phyloP scores from a whole-genome alignment of 345 rosid genomes.

The Erodium maritimum region DNA sequence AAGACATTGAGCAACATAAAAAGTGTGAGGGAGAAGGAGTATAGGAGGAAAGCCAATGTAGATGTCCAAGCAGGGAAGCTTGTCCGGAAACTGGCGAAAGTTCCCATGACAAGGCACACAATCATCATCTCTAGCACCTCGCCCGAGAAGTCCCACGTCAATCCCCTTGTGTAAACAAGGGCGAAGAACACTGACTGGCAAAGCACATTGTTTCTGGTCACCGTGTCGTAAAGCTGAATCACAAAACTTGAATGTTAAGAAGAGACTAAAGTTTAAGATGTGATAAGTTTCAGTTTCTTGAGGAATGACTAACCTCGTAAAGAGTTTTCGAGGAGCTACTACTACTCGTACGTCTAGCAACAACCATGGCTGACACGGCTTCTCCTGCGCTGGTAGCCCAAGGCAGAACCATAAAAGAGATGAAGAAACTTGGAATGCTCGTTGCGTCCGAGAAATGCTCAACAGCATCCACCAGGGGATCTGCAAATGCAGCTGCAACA shows the following conservation, averaged over 20 bases:
- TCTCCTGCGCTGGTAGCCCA: slow-evolving; percentile 92
- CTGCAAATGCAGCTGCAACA: slow-evolving; percentile 89
- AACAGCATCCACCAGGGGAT: slow-evolving; percentile 89
- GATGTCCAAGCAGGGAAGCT: slow-evolving; percentile 91
- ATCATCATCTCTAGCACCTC: slow-evolving; percentile 84
- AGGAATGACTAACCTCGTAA: slow-evolving; percentile 52
- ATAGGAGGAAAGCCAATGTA: slow-evolving; percentile 52
- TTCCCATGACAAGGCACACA: slow-evolving; percentile 72
- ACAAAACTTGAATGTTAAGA: too few species aligned
- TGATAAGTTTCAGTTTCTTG: neutral
- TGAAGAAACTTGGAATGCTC: slow-evolving; percentile 90
- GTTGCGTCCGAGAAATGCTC: slow-evolving; percentile 81
- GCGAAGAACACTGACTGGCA: slow-evolving; percentile 88
- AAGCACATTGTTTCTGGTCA: slow-evolving; percentile 80
- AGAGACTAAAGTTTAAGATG: neutral
- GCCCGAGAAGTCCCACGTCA: slow-evolving; percentile 93
- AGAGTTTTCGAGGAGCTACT: slow-evolving; percentile 80
- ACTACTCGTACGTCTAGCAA: slow-evolving; percentile 65
- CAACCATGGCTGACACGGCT: slow-evolving; percentile 85
- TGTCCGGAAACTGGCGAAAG: slow-evolving; percentile 74
- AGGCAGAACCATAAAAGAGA: slow-evolving; percentile 84
- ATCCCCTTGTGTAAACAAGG: slow-evolving; percentile 61
- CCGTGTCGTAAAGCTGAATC: slow-evolving; percentile 82
- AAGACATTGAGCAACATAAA: slow-evolving; percentile 70
- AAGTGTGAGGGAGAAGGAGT: slow-evolving; percentile 72